Evolutionary conservation across 1,284 basidiomycete species (phyloP).

Genomic region (Stygiomarasmius scandens): DNA sequence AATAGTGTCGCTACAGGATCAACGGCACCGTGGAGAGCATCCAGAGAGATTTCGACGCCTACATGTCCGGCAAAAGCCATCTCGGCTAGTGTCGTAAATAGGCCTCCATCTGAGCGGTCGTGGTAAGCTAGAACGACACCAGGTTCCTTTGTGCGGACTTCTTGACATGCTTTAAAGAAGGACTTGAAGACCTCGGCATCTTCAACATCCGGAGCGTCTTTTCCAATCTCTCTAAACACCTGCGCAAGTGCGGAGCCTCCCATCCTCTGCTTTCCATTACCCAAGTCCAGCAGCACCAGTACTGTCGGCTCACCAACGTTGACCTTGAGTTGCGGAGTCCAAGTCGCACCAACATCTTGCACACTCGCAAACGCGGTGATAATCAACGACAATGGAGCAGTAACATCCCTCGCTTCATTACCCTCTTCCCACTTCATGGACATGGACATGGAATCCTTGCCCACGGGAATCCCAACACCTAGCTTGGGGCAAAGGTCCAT

Average conservation of each 20-base stretch:
- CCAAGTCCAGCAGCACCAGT: slow-evolving; percentile 91
- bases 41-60: slow-evolving; percentile 74
- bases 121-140: slow-evolving; percentile 91
- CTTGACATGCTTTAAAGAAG: slow-evolving; percentile 82
- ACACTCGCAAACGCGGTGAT: slow-evolving; percentile 95
- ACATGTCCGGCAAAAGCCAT: slow-evolving; percentile 94
- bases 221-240: slow-evolving; percentile 91
- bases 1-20: slow-evolving; percentile 79
- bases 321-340: slow-evolving; percentile 89
- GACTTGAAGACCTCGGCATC: slow-evolving; percentile 74
- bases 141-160: slow-evolving; percentile 60
- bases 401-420: slow-evolving; percentile 78
- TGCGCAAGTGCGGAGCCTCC: slow-evolving; percentile 97
- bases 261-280: slow-evolving; percentile 80
- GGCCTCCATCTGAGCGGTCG: slow-evolving; percentile 95
- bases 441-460: slow-evolving; percentile 99
- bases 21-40: slow-evolving; percentile 51
- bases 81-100: slow-evolving; percentile 91
- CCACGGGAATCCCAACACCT: slow-evolving; percentile 94
- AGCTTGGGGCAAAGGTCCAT: slow-evolving; percentile 94
- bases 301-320: slow-evolving; percentile 68
- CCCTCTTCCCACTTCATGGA: slow-evolving; percentile 90
- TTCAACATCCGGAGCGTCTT: slow-evolving; percentile 89
- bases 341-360: slow-evolving; percentile 77
- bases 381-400: slow-evolving; percentile 89